A percentile compares a stretch with the other conserved stretches of the same genome.
Evolutionary conservation across 2,329 filamentous ascomycete genomes (phyloP).

Genomic region (Aspergillus sp.): DNA sequence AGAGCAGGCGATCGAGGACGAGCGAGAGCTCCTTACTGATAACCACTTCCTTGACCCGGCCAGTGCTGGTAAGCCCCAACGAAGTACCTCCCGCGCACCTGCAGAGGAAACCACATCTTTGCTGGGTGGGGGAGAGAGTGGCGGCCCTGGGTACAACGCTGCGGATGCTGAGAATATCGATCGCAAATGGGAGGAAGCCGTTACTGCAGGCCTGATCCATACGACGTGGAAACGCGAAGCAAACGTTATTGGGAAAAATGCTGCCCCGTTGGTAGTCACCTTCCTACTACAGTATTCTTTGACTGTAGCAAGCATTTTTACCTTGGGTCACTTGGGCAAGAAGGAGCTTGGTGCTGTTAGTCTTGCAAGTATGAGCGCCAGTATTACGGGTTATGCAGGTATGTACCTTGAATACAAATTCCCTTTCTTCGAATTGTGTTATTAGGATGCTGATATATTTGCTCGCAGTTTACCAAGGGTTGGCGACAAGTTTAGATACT

Average conservation of each 20-base stretch:
- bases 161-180: slow-evolving; percentile 60
- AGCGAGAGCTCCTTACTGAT: slow-evolving; percentile 59
- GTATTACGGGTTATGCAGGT: slow-evolving; percentile 68
- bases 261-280: slow-evolving; percentile 68
- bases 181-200: slow-evolving; percentile 81
- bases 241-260: slow-evolving; percentile 74
- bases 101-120: slow-evolving; percentile 51
- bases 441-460: not conserved
- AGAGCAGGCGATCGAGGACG: slow-evolving; percentile 55
- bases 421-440: not conserved
- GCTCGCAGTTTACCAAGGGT: slow-evolving; percentile 68
- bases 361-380: slow-evolving; percentile 74
- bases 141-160: slow-evolving; percentile 45
- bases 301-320: slow-evolving; percentile 78
- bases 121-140: slow-evolving; percentile 41
- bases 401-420: not conserved
- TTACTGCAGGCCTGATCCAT: slow-evolving; percentile 74
- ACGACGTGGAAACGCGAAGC: slow-evolving; percentile 91
- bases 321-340: slow-evolving; percentile 72
- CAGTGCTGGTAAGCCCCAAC: slow-evolving; percentile 6
- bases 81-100: slow-evolving; percentile 7
- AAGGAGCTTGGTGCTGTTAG: slow-evolving; percentile 67
- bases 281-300: slow-evolving; percentile 81
- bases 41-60: slow-evolving; percentile 53
- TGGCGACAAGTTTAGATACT: slow-evolving; percentile 87